Evolutionary conservation across 2,329 filamentous ascomycete species (phyloP), one percentile per base, ranked within the genome.

Genomic region (Cordyceps cicadae): DNA sequence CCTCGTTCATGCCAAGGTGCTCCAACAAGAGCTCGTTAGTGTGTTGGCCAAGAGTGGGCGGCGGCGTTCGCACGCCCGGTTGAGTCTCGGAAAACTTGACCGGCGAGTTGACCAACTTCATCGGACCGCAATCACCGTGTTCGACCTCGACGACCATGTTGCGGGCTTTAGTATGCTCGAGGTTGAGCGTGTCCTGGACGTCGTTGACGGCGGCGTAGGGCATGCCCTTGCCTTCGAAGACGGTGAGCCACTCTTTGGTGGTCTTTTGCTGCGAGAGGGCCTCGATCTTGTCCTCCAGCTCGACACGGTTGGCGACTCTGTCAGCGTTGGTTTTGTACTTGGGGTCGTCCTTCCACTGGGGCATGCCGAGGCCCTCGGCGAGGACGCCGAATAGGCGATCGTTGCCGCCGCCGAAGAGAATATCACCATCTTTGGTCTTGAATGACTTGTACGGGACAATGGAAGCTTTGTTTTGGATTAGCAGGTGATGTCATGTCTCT

Each of bases 391-490:
- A 91, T 2, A 90, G 78, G 6, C 83, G 79, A 68, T 89, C 85
- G 66, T 90, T 90, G n/a, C 86, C 87, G 32, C 87, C 87, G 5
- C 87, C 87, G 52, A 89, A 79, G 21, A 91, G 78, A 41, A 90
- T 79, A 61, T 85, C 83, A n/a, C 86, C 85, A 63, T 91, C 86
- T 59, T 81, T 83, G 4, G 87, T 90, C 68, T 84, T 81, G 72
- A 90, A 99, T 0, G 91, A 90, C 68, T 88, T 87, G 73, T 99
- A 99, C 0, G 94, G 94, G 0, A 99, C 94, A 70, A 99, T 97
- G 0, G 91, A 96, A n/a, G 93, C 89, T 92, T 11, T 14, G 14
- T 45, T 55, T 19, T 48, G 26, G 45, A 51, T 54, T 12, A 51
- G 51, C 32, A 14, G 17, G 8, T 52, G 19, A 11, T 8, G 46